A percentile compares a stretch with the other conserved stretches of the same genome.
Conservation (phyloP, 2,329 filamentous ascomycete species). For the Aspergillus proliferans region DNA sequence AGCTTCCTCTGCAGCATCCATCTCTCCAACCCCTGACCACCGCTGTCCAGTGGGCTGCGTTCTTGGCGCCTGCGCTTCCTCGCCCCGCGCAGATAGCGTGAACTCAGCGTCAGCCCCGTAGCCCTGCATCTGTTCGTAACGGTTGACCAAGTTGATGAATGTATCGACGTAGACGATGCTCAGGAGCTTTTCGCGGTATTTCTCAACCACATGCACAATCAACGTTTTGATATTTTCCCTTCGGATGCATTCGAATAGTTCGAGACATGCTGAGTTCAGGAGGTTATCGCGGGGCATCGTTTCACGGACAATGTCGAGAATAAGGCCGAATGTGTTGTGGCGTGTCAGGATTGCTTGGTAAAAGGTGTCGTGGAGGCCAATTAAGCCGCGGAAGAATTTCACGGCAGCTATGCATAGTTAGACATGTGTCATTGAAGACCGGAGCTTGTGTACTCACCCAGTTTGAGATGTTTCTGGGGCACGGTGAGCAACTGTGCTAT, state of each 20-base stretch:
- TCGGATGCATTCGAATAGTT: constrained; percentile 87
- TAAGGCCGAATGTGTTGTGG: constrained; percentile 73
- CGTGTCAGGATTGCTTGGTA: constrained; percentile 80
- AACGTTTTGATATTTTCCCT: constrained; percentile 74
- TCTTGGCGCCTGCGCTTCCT: constrained; percentile 47
- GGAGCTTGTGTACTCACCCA: constrained; percentile 54
- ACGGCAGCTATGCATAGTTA: constrained; percentile 59
- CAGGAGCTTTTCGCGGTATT: constrained; percentile 70
- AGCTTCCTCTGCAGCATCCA: constrained; percentile 80
- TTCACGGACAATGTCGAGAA: constrained; percentile 74
- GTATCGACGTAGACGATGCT: constrained; percentile 76
- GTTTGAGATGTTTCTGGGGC: constrained; percentile 84
- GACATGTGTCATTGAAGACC: neutral
- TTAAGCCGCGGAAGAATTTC: constrained; percentile 85
- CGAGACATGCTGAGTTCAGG: constrained; percentile 85
- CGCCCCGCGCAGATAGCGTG: constrained; percentile 63
- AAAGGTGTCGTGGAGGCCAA: constrained; percentile 82
- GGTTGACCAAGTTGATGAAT: constrained; percentile 67
- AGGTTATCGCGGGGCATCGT: constrained; percentile 91
- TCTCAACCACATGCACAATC: constrained; percentile 76
- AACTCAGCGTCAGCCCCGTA: constrained; percentile 59
- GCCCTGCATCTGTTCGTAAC: constrained; percentile 72
- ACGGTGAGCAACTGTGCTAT: constrained; percentile 76
- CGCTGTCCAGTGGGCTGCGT: constrained; percentile 51
- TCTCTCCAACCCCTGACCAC: constrained; percentile 69